Evolutionary conservation across 2,329 filamentous ascomycete genomes (phyloP).

Genomic region (Pestalotiopsis sp.): DNA sequence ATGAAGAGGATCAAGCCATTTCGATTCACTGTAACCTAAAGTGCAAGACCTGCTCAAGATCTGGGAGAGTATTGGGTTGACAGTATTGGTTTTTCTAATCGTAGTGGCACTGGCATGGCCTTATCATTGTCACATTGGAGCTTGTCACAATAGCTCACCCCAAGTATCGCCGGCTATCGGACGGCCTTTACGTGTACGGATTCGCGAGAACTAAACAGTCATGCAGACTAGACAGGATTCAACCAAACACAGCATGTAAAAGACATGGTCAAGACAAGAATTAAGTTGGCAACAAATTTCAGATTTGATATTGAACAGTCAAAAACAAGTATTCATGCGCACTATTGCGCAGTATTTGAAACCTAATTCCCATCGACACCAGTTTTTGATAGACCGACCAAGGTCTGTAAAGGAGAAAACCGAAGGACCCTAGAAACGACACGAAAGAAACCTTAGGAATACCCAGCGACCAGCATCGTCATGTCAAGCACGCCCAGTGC

Average conservation of each 20-base stretch:
- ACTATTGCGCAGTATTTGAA: not conserved
- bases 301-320: not conserved
- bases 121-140: too few relatives aligned
- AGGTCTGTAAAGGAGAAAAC: not conserved
- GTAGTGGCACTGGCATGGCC: too few relatives aligned
- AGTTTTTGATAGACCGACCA: not conserved
- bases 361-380: not conserved
- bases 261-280: not conserved
- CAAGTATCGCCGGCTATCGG: too few relatives aligned
- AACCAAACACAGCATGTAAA: not conserved
- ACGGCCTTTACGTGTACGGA: too few relatives aligned
- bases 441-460: not conserved
- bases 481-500: slow-evolving; percentile 25
- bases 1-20: too few relatives aligned
- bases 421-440: not conserved
- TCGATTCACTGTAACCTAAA: too few relatives aligned
- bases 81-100: too few relatives aligned
- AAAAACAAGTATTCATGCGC: not conserved
- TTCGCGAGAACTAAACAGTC: too few relatives aligned
- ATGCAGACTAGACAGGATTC: not conserved
- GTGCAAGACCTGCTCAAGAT: too few relatives aligned
- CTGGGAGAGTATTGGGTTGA: too few relatives aligned
- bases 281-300: not conserved
- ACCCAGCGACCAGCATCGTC: not conserved
- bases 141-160: too few relatives aligned